phyloP scores from a whole-genome alignment of 805 yeast genomes.

The Metschnikowia amazonensis region DNA sequence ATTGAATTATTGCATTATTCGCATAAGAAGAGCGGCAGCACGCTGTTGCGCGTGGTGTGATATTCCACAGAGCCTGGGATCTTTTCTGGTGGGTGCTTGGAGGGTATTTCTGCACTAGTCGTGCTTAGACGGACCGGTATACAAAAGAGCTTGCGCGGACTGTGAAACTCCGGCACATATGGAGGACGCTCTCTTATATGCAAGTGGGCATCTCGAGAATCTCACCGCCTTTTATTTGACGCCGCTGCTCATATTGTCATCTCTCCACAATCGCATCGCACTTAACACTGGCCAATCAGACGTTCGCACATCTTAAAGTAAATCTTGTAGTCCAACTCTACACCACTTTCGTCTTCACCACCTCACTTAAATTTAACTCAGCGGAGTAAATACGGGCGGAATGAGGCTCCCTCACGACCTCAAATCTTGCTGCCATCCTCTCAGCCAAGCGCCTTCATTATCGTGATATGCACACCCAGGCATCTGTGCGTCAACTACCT shows the following conservation, averaged over 20 bases:
- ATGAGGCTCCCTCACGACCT: neutral
- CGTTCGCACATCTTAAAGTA: neutral
- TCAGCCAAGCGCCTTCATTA: neutral
- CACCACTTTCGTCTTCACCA: neutral
- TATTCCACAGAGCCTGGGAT: neutral
- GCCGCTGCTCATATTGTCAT: slow-evolving; percentile 1
- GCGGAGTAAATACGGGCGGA: neutral
- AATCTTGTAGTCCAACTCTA: neutral
- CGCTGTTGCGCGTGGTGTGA: neutral
- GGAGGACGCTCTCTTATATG: neutral
- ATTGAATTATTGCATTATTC: neutral
- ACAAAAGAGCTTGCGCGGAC: neutral
- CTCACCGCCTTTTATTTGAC: neutral
- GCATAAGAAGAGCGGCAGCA: neutral
- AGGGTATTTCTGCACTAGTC: neutral
- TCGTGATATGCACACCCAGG: slow-evolving; percentile 2
- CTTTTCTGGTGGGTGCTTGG: neutral
- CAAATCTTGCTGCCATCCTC: neutral
- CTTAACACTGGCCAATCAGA: slow-evolving; percentile 3
- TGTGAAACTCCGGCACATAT: neutral
- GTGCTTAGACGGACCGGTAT: neutral
- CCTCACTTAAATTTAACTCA: neutral
- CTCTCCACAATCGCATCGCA: slow-evolving; percentile 7
- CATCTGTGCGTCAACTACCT: slow-evolving; percentile 4
- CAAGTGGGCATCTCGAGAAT: slow-evolving; percentile 2